Evolutionary conservation across 1,284 basidiomycete genomes (phyloP).

Genomic region (Phenoliferia sp.): DNA sequence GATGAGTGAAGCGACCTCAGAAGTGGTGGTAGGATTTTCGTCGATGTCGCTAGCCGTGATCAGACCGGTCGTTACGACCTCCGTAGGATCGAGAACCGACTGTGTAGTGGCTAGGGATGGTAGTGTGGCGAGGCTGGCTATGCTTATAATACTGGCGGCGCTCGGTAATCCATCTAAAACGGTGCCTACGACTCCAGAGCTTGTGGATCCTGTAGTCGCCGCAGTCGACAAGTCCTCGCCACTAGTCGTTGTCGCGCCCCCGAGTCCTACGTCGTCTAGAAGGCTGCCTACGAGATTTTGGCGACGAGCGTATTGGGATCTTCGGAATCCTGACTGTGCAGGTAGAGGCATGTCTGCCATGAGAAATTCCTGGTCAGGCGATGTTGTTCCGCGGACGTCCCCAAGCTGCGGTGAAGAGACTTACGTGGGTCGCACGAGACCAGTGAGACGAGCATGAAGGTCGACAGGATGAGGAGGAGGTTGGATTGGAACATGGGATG

Average conservation of each 20-base stretch:
- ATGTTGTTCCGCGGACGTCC: too few relatives aligned
- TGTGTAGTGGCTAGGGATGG: too few relatives aligned
- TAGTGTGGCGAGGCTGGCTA: too few relatives aligned
- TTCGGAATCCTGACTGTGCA: not conserved
- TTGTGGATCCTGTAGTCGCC: not conserved
- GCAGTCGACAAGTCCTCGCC: not conserved
- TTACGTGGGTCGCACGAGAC: too few relatives aligned
- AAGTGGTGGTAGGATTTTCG: conserved; percentile 32
- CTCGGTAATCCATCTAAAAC: not conserved
- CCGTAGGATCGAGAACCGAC: not conserved
- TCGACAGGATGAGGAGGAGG: too few relatives aligned
- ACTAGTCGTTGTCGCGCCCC: too few relatives aligned
- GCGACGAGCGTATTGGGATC: not conserved
- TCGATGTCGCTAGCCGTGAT: not conserved
- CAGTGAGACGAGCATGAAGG: too few relatives aligned
- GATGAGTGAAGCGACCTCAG: not conserved
- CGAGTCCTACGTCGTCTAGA: too few relatives aligned
- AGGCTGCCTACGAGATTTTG: not conserved
- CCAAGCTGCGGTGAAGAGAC: too few relatives aligned
- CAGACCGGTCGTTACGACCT: not conserved
- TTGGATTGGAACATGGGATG: too few relatives aligned
- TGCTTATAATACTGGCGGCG: not conserved
- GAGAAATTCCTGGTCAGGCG: not conserved
- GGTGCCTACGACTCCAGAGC: not conserved
- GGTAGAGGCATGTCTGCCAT: not conserved